phyloP scores from a whole-genome alignment of 2,329 filamentous ascomycete species.

The Fusarium sp. region DNA sequence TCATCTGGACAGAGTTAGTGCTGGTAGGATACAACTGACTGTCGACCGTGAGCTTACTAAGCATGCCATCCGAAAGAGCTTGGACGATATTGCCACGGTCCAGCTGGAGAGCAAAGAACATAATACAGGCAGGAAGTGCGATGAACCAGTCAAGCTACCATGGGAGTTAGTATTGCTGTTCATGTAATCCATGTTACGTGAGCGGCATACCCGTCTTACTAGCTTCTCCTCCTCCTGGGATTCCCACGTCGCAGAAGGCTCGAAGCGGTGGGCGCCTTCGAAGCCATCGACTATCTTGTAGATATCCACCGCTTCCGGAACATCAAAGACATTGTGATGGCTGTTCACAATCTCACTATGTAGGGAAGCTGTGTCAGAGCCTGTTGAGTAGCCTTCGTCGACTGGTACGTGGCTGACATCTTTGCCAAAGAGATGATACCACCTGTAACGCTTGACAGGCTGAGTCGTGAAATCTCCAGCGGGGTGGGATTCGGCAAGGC shows the following conservation, averaged over 20 bases:
- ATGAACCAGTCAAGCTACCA: neutral
- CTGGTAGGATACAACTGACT: neutral
- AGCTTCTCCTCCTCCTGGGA: neutral
- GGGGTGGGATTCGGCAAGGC: neutral
- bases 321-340: neutral
- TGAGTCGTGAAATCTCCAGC: neutral
- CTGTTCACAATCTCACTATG: neutral
- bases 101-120: neutral
- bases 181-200: rapidly evolving
- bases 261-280: neutral
- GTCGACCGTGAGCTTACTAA: neutral
- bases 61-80: neutral
- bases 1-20: neutral
- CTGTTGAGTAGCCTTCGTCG: neutral
- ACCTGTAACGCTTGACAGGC: neutral
- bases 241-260: neutral
- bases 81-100: neutral
- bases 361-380: neutral
- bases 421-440: neutral
- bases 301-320: neutral
- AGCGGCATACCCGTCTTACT: neutral
- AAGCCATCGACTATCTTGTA: neutral
- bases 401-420: neutral
- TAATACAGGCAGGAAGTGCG: neutral
- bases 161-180: neutral